Conservation (phyloP, 2,329 filamentous ascomycete species). For the Achaetomium macrosporum region DNA sequence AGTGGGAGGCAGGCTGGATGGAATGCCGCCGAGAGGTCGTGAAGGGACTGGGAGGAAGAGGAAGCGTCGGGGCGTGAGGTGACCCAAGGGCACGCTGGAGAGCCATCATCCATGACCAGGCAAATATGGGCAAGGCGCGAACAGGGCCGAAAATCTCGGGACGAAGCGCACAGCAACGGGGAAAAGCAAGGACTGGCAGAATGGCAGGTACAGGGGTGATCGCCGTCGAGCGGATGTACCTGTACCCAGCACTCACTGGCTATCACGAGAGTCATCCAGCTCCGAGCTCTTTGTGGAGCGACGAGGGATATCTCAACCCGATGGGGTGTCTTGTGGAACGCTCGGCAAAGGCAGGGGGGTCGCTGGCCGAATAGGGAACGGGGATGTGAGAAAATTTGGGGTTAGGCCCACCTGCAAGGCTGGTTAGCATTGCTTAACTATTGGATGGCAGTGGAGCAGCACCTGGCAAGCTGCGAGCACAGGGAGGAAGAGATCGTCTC, state of each 20-base stretch:
- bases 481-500: conserved; percentile 20
- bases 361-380: conserved; percentile 10
- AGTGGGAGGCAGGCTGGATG: conserved; percentile 7
- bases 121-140: conserved; percentile 8
- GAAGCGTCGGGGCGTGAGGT: not conserved
- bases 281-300: not conserved
- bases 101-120: not conserved
- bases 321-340: conserved; percentile 1
- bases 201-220: conserved; percentile 5
- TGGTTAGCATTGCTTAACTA: conserved; percentile 18
- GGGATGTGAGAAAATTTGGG: conserved; percentile 5
- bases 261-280: not conserved
- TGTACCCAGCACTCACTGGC: conserved; percentile 15
- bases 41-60: not conserved
- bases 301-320: conserved; percentile 5
- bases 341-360: conserved; percentile 10
- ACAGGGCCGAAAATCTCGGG: conserved; percentile 8
- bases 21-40: not conserved
- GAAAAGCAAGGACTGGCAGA: conserved; percentile 18
- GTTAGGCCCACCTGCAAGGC: conserved; percentile 21
- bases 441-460: conserved; percentile 18
- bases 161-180: conserved; percentile 6
- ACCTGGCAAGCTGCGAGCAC: conserved; percentile 15
- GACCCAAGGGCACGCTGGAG: not conserved
- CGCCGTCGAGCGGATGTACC: conserved; percentile 13